These are phyloP conservation scores for Hypoxylon perforatum DNA, from an alignment of 495 filamentous ascomycete species.

Conservation along the genomic window DNA sequence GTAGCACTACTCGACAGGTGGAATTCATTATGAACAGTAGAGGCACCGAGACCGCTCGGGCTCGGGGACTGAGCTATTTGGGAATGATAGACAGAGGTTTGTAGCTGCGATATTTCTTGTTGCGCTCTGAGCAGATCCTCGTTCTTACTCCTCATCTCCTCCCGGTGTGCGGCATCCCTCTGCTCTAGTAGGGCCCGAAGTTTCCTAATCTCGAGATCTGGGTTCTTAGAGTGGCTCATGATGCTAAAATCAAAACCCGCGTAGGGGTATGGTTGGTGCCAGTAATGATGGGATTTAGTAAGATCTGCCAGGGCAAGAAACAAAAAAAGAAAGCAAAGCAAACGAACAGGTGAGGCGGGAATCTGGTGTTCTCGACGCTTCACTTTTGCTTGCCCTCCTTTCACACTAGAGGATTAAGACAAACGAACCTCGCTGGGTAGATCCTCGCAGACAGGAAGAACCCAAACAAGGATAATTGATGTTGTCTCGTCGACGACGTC, in stretches of 20 bases:
- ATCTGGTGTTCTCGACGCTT: constrained; percentile 29
- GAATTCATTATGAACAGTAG: constrained; percentile 44
- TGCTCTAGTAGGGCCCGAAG: constrained; percentile 41
- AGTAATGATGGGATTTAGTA: constrained; percentile 20
- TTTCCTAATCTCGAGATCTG: constrained; percentile 41
- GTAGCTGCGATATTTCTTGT: constrained; percentile 45
- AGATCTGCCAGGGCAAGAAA: background rate
- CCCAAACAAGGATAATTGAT: constrained; percentile 38
- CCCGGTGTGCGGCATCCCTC: constrained; percentile 29
- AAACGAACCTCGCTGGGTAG: constrained; percentile 36
- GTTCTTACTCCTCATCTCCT: constrained; percentile 43
- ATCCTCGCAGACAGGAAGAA: constrained; percentile 25
- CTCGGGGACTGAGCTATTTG: constrained; percentile 39
- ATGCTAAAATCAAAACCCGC: constrained; percentile 24
- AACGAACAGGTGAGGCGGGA: constrained; percentile 30
- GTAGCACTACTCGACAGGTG: constrained; percentile 40
- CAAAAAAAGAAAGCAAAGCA: constrained; percentile 3
- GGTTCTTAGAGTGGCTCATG: constrained; percentile 40
- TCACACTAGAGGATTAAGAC: constrained; percentile 27
- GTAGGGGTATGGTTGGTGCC: constrained; percentile 12
- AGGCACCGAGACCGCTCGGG: constrained; percentile 29
- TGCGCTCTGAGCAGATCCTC: constrained; percentile 43
- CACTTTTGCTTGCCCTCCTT: constrained; percentile 22
- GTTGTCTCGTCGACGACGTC: constrained; percentile 37
- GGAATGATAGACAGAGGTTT: constrained; percentile 50